These are phyloP conservation scores for Fistulifera solaris DNA, from an alignment of 108 stramenopile species.

Conservation along the genomic window DNA sequence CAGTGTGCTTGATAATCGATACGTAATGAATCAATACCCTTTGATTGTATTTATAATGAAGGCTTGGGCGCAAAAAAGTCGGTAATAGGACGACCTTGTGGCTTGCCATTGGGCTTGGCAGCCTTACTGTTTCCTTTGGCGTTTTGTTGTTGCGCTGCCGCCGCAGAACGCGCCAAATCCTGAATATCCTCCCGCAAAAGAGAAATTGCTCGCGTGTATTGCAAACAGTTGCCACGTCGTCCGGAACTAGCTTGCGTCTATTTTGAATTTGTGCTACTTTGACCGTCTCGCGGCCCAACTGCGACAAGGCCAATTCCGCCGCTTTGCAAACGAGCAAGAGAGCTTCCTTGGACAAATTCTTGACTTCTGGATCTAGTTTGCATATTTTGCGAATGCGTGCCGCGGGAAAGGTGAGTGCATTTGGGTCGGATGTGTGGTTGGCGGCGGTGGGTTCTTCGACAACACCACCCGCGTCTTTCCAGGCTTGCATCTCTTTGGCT, in stretches of 20 bases:
- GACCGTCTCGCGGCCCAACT: conserved; percentile 56
- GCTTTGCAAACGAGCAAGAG: conserved; percentile 66
- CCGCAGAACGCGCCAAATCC: conserved; percentile 17
- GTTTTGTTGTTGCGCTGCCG: conserved; percentile 5
- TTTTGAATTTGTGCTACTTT: conserved; percentile 68
- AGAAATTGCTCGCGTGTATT: conserved; percentile 44
- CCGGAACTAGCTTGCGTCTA: conserved; percentile 55
- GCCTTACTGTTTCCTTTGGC: neutral
- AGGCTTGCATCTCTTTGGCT: conserved; percentile 39
- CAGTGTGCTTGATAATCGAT: too few relatives aligned
- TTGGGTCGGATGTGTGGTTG: conserved; percentile 2
- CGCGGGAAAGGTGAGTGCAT: conserved; percentile 36
- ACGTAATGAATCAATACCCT: neutral
- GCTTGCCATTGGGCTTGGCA: neutral
- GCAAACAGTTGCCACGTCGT: conserved; percentile 72
- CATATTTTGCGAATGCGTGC: conserved; percentile 82
- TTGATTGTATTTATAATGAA: too few relatives aligned
- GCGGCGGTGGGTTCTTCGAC: neutral
- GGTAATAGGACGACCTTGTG: neutral
- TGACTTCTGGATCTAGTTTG: conserved; percentile 82
- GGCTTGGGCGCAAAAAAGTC: too few relatives aligned
- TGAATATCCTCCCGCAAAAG: conserved; percentile 65
- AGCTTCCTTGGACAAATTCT: conserved; percentile 74
- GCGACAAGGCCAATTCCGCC: conserved; percentile 55
- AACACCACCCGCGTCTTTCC: conserved; percentile 34